Evolutionary conservation across 148 eudicot species (phyloP), one percentile per base, ranked within the genome.

Genomic region (Suaeda aralocaspica): DNA sequence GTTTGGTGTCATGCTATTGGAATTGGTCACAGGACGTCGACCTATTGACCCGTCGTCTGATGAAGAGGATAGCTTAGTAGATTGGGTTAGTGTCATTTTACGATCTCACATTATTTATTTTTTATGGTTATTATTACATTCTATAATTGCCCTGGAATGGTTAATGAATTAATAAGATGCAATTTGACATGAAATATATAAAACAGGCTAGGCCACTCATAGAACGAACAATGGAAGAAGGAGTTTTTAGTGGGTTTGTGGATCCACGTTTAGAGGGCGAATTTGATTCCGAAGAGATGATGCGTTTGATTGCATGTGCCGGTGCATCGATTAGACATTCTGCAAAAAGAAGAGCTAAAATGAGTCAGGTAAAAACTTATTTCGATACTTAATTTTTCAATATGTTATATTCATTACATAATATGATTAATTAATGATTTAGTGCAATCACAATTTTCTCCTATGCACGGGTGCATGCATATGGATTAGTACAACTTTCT

Each of bases 361-460:
- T 92, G 97, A 89, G 97, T 59, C 90, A 92, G 87, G 97, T 91
- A 50, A 61, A 28, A 21, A n/a, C n/a, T n/a, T n/a, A n/a, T n/a
- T n/a, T n/a, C n/a, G n/a, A n/a, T n/a, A n/a, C n/a, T n/a, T n/a
- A n/a, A n/a, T n/a, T n/a, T n/a, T n/a, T n/a, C n/a, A n/a, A n/a
- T n/a, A n/a, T n/a, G n/a, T n/a, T n/a, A n/a, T n/a, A n/a, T n/a
- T n/a, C n/a, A n/a, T n/a, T n/a, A n/a, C n/a, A n/a, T n/a, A n/a
- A n/a, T n/a, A n/a, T n/a, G n/a, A n/a, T n/a, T n/a, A n/a, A n/a
- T n/a, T n/a, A n/a, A n/a, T n/a, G n/a, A n/a, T n/a, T n/a, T n/a
- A n/a, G n/a, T n/a, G n/a, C n/a, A n/a, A n/a, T n/a, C n/a, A n/a
- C n/a, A n/a, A n/a, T n/a, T n/a, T n/a, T n/a, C n/a, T n/a, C n/a